phyloP scores from a whole-genome alignment of 2,329 filamentous ascomycete genomes.

The Xylaria sp. region DNA sequence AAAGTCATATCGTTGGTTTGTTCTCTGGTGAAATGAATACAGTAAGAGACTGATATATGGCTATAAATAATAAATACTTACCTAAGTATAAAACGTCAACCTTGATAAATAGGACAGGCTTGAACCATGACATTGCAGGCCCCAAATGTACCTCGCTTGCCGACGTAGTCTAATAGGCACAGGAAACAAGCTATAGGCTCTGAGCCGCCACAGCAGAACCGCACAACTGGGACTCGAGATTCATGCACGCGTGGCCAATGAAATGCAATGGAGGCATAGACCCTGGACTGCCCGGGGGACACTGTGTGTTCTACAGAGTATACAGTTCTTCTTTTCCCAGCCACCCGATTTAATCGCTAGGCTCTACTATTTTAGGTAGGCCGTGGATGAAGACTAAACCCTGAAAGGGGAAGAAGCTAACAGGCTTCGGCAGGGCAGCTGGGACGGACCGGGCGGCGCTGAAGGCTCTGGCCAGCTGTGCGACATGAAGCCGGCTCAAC shows the following conservation, averaged over 20 bases:
- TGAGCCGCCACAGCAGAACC: constrained; percentile 5
- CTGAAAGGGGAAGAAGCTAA: too few relatives aligned
- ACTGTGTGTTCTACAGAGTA: too few relatives aligned
- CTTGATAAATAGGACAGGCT: background rate
- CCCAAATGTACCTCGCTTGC: background rate
- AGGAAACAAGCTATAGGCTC: background rate
- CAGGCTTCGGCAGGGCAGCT: too few relatives aligned
- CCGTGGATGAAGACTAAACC: background rate
- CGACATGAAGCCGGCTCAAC: too few relatives aligned
- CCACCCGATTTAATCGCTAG: constrained; percentile 20
- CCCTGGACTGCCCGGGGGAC: too few relatives aligned
- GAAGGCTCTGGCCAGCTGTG: background rate
- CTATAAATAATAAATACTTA: background rate
- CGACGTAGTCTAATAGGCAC: too few relatives aligned
- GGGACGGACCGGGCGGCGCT: background rate
- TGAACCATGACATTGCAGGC: background rate
- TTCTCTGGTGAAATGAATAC: background rate
- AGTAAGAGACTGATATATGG: background rate
- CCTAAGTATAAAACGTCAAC: too few relatives aligned
- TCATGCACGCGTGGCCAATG: constrained; percentile 14
- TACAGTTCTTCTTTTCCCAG: constrained; percentile 3
- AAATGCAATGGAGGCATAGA: too few relatives aligned
- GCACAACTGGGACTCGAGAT: constrained; percentile 21
- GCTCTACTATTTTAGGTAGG: background rate
- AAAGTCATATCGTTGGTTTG: background rate